A percentile compares a stretch with the other conserved stretches of the same genome.
Evolutionary conservation across 257 asterid species (phyloP).

Genomic region (Rubia yunnanensis): DNA sequence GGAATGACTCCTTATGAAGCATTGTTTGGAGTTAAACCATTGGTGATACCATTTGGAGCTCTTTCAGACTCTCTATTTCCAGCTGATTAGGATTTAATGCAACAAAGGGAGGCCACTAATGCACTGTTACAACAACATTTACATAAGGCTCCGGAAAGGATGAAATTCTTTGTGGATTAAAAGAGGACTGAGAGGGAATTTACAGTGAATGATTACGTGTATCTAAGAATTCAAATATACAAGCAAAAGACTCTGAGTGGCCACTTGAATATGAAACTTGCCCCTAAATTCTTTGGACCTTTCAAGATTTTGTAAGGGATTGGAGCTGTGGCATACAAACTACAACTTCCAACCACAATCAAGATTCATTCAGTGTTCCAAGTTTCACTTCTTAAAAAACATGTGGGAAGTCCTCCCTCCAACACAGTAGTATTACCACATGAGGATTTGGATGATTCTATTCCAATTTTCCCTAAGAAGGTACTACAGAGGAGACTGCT

Average conservation of each 20-base stretch:
- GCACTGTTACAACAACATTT: not conserved
- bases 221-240: not conserved
- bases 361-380: not conserved
- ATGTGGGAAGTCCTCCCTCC: not conserved
- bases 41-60: not conserved
- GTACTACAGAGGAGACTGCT: too few species aligned
- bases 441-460: too few species aligned
- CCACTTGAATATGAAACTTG: not conserved
- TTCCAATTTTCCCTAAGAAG: too few species aligned
- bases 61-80: too few species aligned
- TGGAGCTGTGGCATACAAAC: not conserved
- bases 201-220: not conserved
- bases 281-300: not conserved
- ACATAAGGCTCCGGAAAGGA: not conserved
- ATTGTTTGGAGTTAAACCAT: not conserved
- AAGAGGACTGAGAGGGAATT: not conserved
- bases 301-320: not conserved
- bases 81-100: not conserved
- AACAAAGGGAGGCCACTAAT: not conserved
- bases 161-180: not conserved
- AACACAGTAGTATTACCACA: too few species aligned
- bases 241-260: not conserved
- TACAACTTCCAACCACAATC: not conserved
- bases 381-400: not conserved
- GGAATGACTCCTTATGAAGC: not conserved